A percentile compares a stretch with the other conserved stretches of the same genome.
These are phyloP conservation scores for Dioscorea alata DNA, from an alignment of 106 monocot species.

Conservation along the genomic window DNA sequence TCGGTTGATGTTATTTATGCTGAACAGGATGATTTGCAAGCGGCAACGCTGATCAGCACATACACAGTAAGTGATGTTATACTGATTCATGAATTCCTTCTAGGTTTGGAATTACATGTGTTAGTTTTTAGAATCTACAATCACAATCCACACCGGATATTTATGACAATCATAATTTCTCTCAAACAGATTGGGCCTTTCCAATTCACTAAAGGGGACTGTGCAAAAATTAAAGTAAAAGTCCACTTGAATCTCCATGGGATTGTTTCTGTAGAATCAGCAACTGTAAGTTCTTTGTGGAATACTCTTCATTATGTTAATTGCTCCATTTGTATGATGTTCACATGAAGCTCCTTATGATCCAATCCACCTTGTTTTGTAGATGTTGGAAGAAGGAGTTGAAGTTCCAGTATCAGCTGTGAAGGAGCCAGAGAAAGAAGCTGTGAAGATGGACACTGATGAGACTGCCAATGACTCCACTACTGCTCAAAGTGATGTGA, in stretches of 20 bases:
- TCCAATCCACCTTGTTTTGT: not conserved
- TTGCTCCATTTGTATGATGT: not conserved
- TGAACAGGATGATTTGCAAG: slow-evolving; percentile 26
- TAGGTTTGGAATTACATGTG: not conserved
- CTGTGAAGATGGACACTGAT: slow-evolving; percentile 74
- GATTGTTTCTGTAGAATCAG: slow-evolving; percentile 77
- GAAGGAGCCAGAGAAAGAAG: slow-evolving; percentile 43
- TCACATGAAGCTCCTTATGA: not conserved
- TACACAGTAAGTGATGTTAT: slow-evolving; percentile 47
- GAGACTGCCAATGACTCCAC: slow-evolving; percentile 27
- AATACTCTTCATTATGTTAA: not conserved
- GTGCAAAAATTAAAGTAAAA: slow-evolving; percentile 80
- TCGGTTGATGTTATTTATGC: slow-evolving; percentile 57
- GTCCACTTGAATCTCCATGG: slow-evolving; percentile 87
- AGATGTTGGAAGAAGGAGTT: slow-evolving; percentile 86
- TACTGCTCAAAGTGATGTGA: slow-evolving; percentile 36
- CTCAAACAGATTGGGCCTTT: slow-evolving; percentile 87
- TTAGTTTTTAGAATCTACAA: not conserved
- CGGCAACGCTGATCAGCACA: slow-evolving; percentile 56
- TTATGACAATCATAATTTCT: not conserved
- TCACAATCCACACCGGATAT: no score
- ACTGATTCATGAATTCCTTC: not conserved
- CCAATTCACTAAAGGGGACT: slow-evolving; percentile 51
- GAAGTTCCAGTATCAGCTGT: slow-evolving; percentile 59
- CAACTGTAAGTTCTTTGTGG: slow-evolving; percentile 56